These are phyloP conservation scores for Rhodosporidiobolus sp. DNA, from an alignment of 768 basidiomycete genomes.

Conservation along the genomic window DNA sequence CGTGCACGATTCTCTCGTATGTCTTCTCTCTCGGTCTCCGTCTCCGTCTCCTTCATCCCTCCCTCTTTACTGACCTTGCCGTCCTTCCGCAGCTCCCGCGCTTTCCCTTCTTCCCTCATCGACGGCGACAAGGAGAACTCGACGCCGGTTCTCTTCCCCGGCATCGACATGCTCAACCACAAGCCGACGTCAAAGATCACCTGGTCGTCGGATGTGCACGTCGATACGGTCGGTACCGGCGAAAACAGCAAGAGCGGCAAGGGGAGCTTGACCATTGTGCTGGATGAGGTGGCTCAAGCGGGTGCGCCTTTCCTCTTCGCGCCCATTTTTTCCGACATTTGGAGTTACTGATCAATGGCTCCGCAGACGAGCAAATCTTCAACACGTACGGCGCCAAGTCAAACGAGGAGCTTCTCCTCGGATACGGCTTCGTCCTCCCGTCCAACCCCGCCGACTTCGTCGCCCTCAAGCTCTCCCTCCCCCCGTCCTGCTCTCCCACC, in stretches of 20 bases:
- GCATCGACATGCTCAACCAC: conserved; percentile 83
- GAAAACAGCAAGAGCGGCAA: conserved; percentile 1
- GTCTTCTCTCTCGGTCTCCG: neutral
- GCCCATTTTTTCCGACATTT: neutral
- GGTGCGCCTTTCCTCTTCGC: neutral
- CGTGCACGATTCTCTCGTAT: conserved; percentile 34
- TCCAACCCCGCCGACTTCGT: conserved; percentile 84
- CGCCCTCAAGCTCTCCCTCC: conserved; percentile 42
- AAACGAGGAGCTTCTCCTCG: conserved; percentile 82
- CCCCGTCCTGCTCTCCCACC: conserved; percentile 17
- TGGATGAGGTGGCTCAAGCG: conserved; percentile 14
- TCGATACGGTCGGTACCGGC: neutral
- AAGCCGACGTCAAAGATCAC: conserved; percentile 73
- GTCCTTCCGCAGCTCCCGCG: conserved; percentile 79
- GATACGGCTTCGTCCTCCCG: conserved; percentile 80
- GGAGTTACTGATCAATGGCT: neutral
- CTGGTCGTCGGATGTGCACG: conserved; percentile 60
- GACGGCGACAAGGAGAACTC: conserved; percentile 57
- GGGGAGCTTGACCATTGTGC: conserved; percentile 32
- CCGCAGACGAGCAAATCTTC: conserved; percentile 17
- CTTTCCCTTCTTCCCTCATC: conserved; percentile 82
- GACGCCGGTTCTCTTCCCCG: conserved; percentile 76
- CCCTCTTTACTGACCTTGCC: conserved; percentile 45
- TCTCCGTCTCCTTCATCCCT: conserved; percentile 8
- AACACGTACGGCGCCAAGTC: conserved; percentile 74